Evolutionary conservation across 305 asterid genomes (phyloP).

Genomic region (Fraxinus albicans): DNA sequence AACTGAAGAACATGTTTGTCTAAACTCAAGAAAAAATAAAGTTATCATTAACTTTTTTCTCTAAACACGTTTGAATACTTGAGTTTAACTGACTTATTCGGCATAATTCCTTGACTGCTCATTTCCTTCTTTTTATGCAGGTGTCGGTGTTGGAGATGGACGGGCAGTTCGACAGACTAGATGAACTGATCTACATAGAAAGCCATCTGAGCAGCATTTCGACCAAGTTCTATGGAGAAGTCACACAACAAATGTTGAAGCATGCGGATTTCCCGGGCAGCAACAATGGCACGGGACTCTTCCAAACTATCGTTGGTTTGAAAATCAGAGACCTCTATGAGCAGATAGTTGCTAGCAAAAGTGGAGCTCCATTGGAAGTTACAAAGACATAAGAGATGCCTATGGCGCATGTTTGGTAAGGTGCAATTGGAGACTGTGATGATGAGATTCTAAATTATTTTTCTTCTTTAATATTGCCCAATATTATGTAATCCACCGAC

Average conservation of each 20-base stretch:
- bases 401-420: neutral
- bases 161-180: constrained; percentile 93
- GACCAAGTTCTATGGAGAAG: constrained; percentile 87
- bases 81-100: neutral
- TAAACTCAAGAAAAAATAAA: neutral
- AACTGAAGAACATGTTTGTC: neutral
- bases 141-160: constrained; percentile 97
- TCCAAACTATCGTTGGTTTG: constrained; percentile 86
- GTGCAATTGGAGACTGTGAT: neutral
- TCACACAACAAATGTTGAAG: constrained; percentile 96
- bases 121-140: constrained; percentile 29
- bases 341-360: constrained; percentile 42
- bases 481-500: neutral
- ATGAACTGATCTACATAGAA: constrained; percentile 90
- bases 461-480: neutral
- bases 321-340: constrained; percentile 67
- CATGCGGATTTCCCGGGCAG: constrained; percentile 95
- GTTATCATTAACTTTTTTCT: neutral
- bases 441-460: neutral
- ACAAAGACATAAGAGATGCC: constrained; percentile 36
- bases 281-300: constrained; percentile 96
- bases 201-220: constrained; percentile 97
- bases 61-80: neutral
- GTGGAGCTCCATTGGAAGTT: constrained; percentile 33
- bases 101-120: neutral